Base-by-base conservation (phyloP, 2,329 filamentous ascomycete genomes). In the Amauroascus niger region DNA sequence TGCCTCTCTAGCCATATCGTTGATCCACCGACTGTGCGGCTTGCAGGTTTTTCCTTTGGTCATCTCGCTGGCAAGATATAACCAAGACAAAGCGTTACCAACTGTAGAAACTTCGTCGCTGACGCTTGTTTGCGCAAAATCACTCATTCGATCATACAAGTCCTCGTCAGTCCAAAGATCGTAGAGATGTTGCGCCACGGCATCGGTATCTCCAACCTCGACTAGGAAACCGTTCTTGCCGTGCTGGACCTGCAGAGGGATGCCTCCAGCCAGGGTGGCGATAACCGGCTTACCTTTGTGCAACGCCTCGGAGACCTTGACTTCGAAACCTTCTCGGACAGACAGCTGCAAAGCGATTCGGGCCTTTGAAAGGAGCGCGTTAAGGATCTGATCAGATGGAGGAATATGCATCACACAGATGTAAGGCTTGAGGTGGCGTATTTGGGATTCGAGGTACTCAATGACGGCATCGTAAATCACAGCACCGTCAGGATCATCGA, bases 81-180 rank as follows among this genome's bases (percentile, higher is more conserved):
- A 78, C 86, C 86, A 93, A 20, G 74, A 76, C 11, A 91, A 71
- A 1, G 83, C 82, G 65, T 90, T 90, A 0, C 87, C 87, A 0
- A 89, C 85, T 0, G 87, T 93, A 57, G 84, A 81, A 1, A 91
- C 86, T 65, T 93, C 87, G 63, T 93, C 87, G 56, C 83, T 88
- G 13, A 93, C 85, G 56, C 85, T 80, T 0, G 68, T 73, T 35
- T 71, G 71, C 0, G 86, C 87, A 58, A 79, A 84, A 6, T 76
- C 60, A 60, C 79, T 80, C 83, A 89, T 88, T 54, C 74, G 74
- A 49, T 77, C 68, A 66, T 88, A 86, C 18, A 87, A 73, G 16
- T 78, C 75, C 20, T 57, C 49, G 22, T 60, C 48, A 18, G 54
- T 59, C 57, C 57, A 60, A 20, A 60, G 49, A n/a, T 59, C 52